Base-by-base conservation (phyloP, 345 rosid genomes). In the Melastoma malabathricum region DNA sequence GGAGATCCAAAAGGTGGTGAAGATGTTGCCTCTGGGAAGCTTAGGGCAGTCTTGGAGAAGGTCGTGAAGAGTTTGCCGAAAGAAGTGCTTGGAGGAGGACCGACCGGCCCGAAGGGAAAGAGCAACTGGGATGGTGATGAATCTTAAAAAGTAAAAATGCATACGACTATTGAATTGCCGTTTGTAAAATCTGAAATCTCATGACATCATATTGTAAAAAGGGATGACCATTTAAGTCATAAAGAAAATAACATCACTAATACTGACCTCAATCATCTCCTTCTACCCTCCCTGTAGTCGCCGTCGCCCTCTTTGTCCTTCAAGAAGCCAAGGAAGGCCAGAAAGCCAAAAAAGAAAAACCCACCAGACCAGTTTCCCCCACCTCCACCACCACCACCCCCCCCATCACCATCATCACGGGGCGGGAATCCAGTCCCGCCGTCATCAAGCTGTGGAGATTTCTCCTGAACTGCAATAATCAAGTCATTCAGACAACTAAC, bases 331-430 rank as follows among this genome's bases (percentile, higher is more conserved):
- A 86, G 68, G 48, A 90, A 84, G 6, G 84, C 89, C 2, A 90
- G 89, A 64, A 90, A 82, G 9, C 95, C 96, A 14, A 87, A 86
- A 52, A 90, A 74, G 75, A 82, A 82, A 69, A 86, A 90, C 19
- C 96, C 98, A 1, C 98, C 98, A 0, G 96, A 90, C 75, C 73
- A 84, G 71, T 79, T 80, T 29, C 92, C 96, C 14, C 98, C 98
- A 0, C 94, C 96, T 0, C 97, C 96, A 13, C 97, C 95, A 0
- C 96, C 94, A 0, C 94, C 97, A 0, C 96, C 98, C 0, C 96
- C 98, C 0, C 89, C 92, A 1, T 74, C 92, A 16, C 69, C 94
- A 34, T 80, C 83, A 58, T 76, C 84, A 1, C 79, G 71, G 15
- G 96, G 96, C 6, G 92, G 93, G 22, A 86, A 69, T 7, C 82